These are phyloP conservation scores for Aspergillus spinulosporus DNA, from an alignment of 2,329 filamentous ascomycete genomes.

Conservation along the genomic window DNA sequence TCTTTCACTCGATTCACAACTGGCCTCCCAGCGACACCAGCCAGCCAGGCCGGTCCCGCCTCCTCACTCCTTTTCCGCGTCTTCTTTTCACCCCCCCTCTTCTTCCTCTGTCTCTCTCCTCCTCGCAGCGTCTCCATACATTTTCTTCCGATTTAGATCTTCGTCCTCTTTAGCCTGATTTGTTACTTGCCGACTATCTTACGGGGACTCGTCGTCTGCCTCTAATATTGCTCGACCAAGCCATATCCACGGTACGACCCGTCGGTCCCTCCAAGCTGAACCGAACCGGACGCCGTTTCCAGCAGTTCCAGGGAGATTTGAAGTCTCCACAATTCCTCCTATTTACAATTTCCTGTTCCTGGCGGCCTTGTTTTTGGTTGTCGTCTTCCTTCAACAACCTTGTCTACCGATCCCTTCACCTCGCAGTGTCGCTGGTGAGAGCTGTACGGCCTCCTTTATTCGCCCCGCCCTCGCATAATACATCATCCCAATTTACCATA, in stretches of 20 bases:
- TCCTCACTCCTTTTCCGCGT: slow-evolving; percentile 11
- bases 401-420: slow-evolving; percentile 5
- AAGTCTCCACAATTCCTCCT: slow-evolving; percentile 27
- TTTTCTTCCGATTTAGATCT: slow-evolving; percentile 8
- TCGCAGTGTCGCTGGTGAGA: slow-evolving; percentile 7
- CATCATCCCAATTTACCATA: slow-evolving; percentile 6
- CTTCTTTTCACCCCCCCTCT: slow-evolving; percentile 2
- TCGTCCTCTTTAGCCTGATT: slow-evolving; percentile 7
- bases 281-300: slow-evolving; percentile 18
- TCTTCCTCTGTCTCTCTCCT: slow-evolving; percentile 8
- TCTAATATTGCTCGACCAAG: slow-evolving; percentile 13
- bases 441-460: slow-evolving; percentile 11
- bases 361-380: slow-evolving; percentile 21
- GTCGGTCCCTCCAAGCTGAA: slow-evolving; percentile 14
- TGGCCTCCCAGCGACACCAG: not conserved
- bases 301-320: slow-evolving; percentile 8
- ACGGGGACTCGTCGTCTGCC: not conserved
- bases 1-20: slow-evolving; percentile 7
- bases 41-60: slow-evolving; percentile 7
- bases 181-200: not conserved
- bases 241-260: slow-evolving; percentile 26
- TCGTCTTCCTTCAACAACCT: slow-evolving; percentile 20
- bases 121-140: not conserved
- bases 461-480: slow-evolving; percentile 17
- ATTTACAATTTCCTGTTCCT: slow-evolving; percentile 40